Evolutionary conservation across 192 early-diverging fungal species (phyloP), one percentile per base, ranked within the genome.

Genomic region (Borealophlyctis nickersoniae): DNA sequence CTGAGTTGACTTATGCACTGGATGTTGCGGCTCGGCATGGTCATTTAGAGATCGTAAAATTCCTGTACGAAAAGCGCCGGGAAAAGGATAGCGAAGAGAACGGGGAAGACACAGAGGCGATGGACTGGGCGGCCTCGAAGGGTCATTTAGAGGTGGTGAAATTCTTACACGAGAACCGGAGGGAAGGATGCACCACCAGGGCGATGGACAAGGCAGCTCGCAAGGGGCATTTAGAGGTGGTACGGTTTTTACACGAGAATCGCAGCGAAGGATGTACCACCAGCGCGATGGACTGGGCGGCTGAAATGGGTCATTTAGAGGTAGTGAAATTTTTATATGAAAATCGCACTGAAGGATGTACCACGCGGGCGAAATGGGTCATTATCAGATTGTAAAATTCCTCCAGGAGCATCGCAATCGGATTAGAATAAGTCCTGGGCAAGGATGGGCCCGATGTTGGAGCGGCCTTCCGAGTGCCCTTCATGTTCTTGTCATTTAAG

Each of bases 271-370:
- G 55, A 13, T 64, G 66, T 33, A 64, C 61, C 26, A 24, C 60
- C 48, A 52, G 58, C 26, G 71, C 59, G n/a, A 73, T 73, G 66
- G 67, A 73, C 31, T 27, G 35, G 14, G 72, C 66, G 7, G 28
- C 60, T 52, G 32, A 52, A 23, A 36, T 49, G n/a, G 66, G 66
- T 35, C 60, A 65, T 53, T 36, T 70, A 19, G 16, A 30, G 7
- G 56, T 65, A 19, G 62, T 70, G n/a, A 63, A 64, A 29, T 70
- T 28, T 16, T 32, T 73, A 31, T 62, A 68, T 52, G 66, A 70
- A 36, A 56, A 70, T 22, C 28, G 72, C 19, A 56, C 52, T 19
- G 66, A 73, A 30, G 66, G 66, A 9, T 73, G 72, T 66, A 63
- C 66, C 14, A 9, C 29, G 4, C 4, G 32, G 9, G 63, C 52